Base-by-base conservation (phyloP, 768 basidiomycete genomes). In the Boletales sp. region DNA sequence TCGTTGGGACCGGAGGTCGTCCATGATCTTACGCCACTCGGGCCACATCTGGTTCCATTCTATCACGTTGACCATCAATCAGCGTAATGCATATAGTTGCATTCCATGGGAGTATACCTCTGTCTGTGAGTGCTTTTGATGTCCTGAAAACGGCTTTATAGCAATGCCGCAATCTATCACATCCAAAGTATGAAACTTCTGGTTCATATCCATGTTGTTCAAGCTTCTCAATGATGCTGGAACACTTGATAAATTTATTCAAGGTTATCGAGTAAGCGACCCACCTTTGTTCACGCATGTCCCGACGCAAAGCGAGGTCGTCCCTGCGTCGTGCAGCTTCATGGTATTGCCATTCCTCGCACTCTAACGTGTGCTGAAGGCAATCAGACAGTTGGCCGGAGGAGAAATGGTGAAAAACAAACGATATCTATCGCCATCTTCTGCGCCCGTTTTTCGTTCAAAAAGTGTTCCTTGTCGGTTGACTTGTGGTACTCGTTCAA, bases 31-130 rank as follows among this genome's bases (percentile, higher is more conserved):
- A 1, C n/a, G 1, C 35, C 36, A 49, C 35, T 25, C 5, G 10
- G 53, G 56, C 49, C 45, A 48, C n/a, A 46, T 25, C 8, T n/a
- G 38, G 8, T 54, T 30, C 57, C 57, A 58, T 45, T 54, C 57
- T 58, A 25, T 12, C 1, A 11, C 9, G 10, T 11, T 15, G 7
- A 38, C 2, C 14, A 21, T 51, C 12, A 21, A 30, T 11, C 3
- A 11, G 17, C 2, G 7, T 15, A 13, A n/a, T 28, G 7, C 25
- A 28, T 6, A 28, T 28, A 33, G 5, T 3, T 5, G 21, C 7
- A 14, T 21, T 8, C 31, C 30, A 6, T 12, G 35, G 17, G 34
- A 34, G 5, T 31, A n/a, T 5, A 58, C 57, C 56, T 42, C 32
- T 42, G 35, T 58, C 41, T 4, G 46, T 44, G 8, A 58, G 48